A percentile compares a stretch with the other conserved stretches of the same genome.
Conservation (phyloP, 805 yeast genomes). For the Yarrowia sp. region DNA sequence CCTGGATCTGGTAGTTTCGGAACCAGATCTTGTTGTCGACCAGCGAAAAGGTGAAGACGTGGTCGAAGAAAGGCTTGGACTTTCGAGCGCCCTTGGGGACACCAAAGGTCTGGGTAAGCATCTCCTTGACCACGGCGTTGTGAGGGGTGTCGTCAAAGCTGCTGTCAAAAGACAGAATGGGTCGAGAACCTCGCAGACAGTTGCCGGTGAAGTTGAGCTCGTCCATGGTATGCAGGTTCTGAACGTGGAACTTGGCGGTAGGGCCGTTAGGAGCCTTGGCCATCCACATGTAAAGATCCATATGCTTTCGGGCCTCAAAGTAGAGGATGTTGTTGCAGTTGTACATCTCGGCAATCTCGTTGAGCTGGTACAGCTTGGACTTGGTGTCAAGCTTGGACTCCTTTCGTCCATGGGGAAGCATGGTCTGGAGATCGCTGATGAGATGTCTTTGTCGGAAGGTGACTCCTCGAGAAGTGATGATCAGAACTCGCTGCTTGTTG, state of each 20-base stretch:
- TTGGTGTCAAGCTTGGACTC: slow-evolving; percentile 96
- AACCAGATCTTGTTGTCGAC: slow-evolving; percentile 96
- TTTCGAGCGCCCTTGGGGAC: slow-evolving; percentile 95
- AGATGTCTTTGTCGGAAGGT: slow-evolving; percentile 94
- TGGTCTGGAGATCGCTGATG: slow-evolving; percentile 75
- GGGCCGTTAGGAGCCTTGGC: slow-evolving; percentile 99
- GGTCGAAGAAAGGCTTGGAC: slow-evolving; percentile 93
- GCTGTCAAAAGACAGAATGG: slow-evolving; percentile 85
- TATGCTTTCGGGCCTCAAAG: slow-evolving; percentile 95
- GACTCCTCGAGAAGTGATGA: slow-evolving; percentile 93
- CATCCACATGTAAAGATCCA: slow-evolving; percentile 92
- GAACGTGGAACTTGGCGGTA: slow-evolving; percentile 89
- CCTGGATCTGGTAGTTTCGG: slow-evolving; percentile 89
- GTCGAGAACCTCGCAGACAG: slow-evolving; percentile 94
- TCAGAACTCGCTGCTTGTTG: slow-evolving; percentile 85
- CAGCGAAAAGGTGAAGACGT: slow-evolving; percentile 88
- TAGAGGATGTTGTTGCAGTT: slow-evolving; percentile 94
- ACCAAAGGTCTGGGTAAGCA: slow-evolving; percentile 83
- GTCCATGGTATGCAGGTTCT: slow-evolving; percentile 93
- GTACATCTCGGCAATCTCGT: slow-evolving; percentile 95
- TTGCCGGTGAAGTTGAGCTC: slow-evolving; percentile 97
- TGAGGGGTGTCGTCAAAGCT: slow-evolving; percentile 76
- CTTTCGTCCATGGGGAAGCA: slow-evolving; percentile 93
- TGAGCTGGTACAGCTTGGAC: slow-evolving; percentile 83
- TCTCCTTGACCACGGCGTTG: slow-evolving; percentile 77